Evolutionary conservation across 208 protist genomes (phyloP), one percentile per base, ranked within the genome.

Genomic region (Leishmania braziliensis): DNA sequence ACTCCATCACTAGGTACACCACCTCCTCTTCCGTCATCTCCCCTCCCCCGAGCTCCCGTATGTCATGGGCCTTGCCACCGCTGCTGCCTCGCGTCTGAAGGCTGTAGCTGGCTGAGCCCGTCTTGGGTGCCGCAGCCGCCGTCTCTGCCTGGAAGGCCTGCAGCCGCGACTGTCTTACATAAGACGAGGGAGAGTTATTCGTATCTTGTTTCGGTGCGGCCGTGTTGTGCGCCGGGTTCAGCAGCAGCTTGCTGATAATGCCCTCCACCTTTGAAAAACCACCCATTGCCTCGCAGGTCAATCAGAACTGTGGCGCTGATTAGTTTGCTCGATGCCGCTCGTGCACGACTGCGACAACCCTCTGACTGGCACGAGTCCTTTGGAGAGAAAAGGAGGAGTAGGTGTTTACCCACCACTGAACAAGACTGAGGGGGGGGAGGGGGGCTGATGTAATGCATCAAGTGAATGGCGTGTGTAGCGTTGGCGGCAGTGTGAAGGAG

Each of bases 21-120:
- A 97, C 88, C 83, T 98, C 95, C 23, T 39, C 36, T 39, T 97
- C 91, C 33, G 86, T 92, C 50, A 98, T 48, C 58, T 91, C 84
- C 12, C 62, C 75, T n/a, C 5, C 54, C 43, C 72, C 50, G 23
- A 75, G 39, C 23, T 73, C 62, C 20, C 14, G 46, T n/a, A 36
- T 20, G 14, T 63, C 73, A 23, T 46, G n/a, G 66, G 20, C 2
- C 46, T 16, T 68, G 71, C 77, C 53, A 36, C 72, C n/a, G 10
- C n/a, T 50, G 71, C 54, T 39, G 48, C 77, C 69, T 14, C 81
- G 78, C 3, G 81, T 70, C 5, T 81, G 77, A 26, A 75, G 63
- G 39, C 70, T 79, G 63, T 81, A 79, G n/a, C 68, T 81, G 56
- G 73, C 73, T 33, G 74, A n/a, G 5, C 80, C 84, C n/a, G 56